Evolutionary conservation across 2,329 filamentous ascomycete species (phyloP).

Genomic region (Curvularia verruculosa): DNA sequence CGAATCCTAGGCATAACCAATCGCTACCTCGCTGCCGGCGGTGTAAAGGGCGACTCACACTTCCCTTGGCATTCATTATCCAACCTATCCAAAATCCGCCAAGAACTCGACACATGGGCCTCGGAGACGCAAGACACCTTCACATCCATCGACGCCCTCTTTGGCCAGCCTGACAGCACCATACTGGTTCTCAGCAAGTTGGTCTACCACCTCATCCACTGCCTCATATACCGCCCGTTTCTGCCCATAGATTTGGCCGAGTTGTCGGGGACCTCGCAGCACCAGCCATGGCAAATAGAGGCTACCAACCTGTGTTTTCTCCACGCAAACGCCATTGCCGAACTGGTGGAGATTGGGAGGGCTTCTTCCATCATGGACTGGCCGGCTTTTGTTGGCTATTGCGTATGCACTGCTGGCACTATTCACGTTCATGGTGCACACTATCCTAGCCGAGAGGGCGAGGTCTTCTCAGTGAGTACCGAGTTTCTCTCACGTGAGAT

Average conservation of each 20-base stretch:
- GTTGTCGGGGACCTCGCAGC: slow-evolving; percentile 77
- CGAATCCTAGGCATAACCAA: slow-evolving; percentile 84
- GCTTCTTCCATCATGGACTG: slow-evolving; percentile 78
- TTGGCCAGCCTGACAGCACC: slow-evolving; percentile 78
- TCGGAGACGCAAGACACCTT: slow-evolving; percentile 81
- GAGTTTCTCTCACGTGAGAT: slow-evolving; percentile 79
- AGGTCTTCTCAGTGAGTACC: slow-evolving; percentile 67
- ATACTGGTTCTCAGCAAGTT: slow-evolving; percentile 82
- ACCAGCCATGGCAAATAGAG: slow-evolving; percentile 92
- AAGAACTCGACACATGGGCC: slow-evolving; percentile 85
- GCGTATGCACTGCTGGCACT: slow-evolving; percentile 83
- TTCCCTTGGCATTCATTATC: slow-evolving; percentile 90
- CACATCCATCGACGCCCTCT: slow-evolving; percentile 74
- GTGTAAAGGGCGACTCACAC: slow-evolving; percentile 86
- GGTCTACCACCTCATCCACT: slow-evolving; percentile 86
- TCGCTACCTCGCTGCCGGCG: slow-evolving; percentile 80
- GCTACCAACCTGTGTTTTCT: slow-evolving; percentile 86
- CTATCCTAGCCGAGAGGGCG: slow-evolving; percentile 69
- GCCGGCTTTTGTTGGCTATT: slow-evolving; percentile 86
- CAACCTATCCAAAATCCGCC: slow-evolving; percentile 82
- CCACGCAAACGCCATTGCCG: slow-evolving; percentile 85
- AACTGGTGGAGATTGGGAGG: slow-evolving; percentile 79
- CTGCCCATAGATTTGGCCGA: slow-evolving; percentile 83
- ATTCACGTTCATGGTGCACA: slow-evolving; percentile 87
- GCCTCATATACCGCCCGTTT: slow-evolving; percentile 85